These are phyloP conservation scores for Periconia sp. DNA, from an alignment of 2,329 filamentous ascomycete genomes.

Conservation along the genomic window DNA sequence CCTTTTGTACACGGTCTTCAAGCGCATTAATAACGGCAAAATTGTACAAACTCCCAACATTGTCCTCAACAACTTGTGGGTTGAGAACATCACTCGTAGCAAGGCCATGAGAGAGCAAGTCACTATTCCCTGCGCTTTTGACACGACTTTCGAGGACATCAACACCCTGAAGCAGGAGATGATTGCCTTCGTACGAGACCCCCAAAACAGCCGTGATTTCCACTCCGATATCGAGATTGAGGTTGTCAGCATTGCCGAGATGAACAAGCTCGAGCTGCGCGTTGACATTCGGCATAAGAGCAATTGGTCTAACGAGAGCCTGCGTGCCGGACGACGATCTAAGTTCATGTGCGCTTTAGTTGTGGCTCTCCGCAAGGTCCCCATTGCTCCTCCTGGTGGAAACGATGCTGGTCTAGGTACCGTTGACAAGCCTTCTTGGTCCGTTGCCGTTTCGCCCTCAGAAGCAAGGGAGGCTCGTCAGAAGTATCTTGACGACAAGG, in stretches of 20 bases:
- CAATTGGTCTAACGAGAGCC: constrained; percentile 70
- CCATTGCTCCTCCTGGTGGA: constrained; percentile 82
- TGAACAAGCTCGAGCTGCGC: constrained; percentile 85
- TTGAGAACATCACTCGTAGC: constrained; percentile 91
- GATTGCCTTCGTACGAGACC: constrained; percentile 79
- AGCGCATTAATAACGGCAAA: constrained; percentile 80
- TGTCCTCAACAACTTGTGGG: constrained; percentile 87
- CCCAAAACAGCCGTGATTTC: constrained; percentile 92
- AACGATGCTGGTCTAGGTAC: constrained; percentile 67
- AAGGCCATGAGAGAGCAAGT: constrained; percentile 90
- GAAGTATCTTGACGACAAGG: constrained; percentile 55
- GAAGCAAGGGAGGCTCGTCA: constrained; percentile 70
- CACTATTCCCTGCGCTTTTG: constrained; percentile 80
- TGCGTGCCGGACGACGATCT: constrained; percentile 80
- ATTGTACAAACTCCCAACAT: constrained; percentile 87
- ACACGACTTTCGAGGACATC: constrained; percentile 88
- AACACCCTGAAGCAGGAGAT: constrained; percentile 85
- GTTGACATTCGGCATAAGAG: constrained; percentile 86
- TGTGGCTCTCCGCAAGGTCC: constrained; percentile 82
- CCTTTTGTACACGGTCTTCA: constrained; percentile 90
- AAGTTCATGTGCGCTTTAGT: constrained; percentile 98
- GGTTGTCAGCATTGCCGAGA: constrained; percentile 77
- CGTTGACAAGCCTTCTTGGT: constrained; percentile 77
- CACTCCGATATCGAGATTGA: constrained; percentile 81
- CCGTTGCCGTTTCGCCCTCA: constrained; percentile 74